Base-by-base conservation (phyloP, 345 rosid genomes). In the Cardiospermum halicacabum region DNA sequence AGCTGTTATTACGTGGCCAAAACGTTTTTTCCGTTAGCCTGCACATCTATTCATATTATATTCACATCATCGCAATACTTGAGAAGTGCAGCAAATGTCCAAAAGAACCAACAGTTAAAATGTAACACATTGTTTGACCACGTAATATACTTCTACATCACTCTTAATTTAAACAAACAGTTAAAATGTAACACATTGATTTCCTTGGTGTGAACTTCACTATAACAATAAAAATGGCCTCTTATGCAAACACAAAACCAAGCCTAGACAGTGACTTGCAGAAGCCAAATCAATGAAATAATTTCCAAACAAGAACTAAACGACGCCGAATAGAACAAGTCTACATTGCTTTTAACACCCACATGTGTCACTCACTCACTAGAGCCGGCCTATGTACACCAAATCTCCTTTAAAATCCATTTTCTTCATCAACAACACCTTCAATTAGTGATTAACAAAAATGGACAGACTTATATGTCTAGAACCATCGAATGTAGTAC, bases 401-500 rank as follows among this genome's bases (percentile, higher is more conserved):
- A n/a, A n/a, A n/a, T 30, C 22, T 59, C 49, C 61, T 56, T 12
- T 67, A 51, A 32, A 71, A 69, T 34, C 50, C 62, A 1, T 39
- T n/a, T 25, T 53, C 55, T 40, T 40, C 22, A 16, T 21, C 39
- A 27, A 65, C 40, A 4, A 31, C 11, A 18, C 11, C 25, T n/a
- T n/a, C 24, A 19, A 48, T 48, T 7, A 36, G 3, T 34, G 1
- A 11, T 34, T 34, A 5, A 22, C 7, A 10, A 56, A n/a, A 34
- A 86, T 84, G 92, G 87, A 84, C 51, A 71, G 89, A 77, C 87
- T 87, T 15, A 74, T 87, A 18, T 72, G 82, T 40, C 67, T 84
- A 72, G 87, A 84, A 72, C 89, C 89, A 10, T 87, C 87, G 6
- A 84, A 60, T 55, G 39, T 77, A 18, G 82, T 79, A 9, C 66